Conservation (phyloP, 1,139 yeast species). For the Torulaspora pretoriensis region DNA sequence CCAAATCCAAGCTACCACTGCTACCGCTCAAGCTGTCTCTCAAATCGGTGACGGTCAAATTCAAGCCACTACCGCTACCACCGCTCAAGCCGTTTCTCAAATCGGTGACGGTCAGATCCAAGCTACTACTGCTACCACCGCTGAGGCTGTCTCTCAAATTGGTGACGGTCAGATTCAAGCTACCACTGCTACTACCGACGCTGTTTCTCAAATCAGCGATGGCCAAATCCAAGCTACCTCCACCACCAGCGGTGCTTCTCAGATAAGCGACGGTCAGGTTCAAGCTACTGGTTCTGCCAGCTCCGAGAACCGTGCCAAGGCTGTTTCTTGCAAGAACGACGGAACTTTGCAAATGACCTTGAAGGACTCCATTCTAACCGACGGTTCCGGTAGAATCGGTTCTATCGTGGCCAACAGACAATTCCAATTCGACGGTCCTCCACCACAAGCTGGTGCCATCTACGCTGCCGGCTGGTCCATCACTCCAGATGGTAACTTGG, state of each 20-base stretch:
- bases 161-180: constrained; percentile 63
- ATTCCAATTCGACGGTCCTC: constrained; percentile 89
- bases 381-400: constrained; percentile 67
- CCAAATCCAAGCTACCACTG: constrained; percentile 43
- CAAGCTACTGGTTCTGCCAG: constrained; percentile 20
- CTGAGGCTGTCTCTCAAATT: constrained; percentile 48
- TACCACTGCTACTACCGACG: constrained; percentile 38
- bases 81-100: constrained; percentile 24
- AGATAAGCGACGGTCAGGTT: constrained; percentile 20
- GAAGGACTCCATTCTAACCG: constrained; percentile 53
- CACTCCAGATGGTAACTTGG: constrained; percentile 61
- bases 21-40: constrained; percentile 42
- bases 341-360: constrained; percentile 56
- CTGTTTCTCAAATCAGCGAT: constrained; percentile 35
- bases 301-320: constrained; percentile 20
- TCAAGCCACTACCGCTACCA: constrained; percentile 50
- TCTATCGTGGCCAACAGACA: constrained; percentile 84
- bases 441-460: constrained; percentile 86
- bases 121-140: constrained; percentile 31
- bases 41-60: constrained; percentile 64
- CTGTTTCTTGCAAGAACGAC: constrained; percentile 46
- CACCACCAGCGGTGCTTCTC: constrained; percentile 21
- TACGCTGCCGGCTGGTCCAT: constrained; percentile 84
- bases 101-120: constrained; percentile 16
- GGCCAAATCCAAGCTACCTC: constrained; percentile 36